Conservation (phyloP, 441 rosid genomes). For the Theobroma grandiflorum region DNA sequence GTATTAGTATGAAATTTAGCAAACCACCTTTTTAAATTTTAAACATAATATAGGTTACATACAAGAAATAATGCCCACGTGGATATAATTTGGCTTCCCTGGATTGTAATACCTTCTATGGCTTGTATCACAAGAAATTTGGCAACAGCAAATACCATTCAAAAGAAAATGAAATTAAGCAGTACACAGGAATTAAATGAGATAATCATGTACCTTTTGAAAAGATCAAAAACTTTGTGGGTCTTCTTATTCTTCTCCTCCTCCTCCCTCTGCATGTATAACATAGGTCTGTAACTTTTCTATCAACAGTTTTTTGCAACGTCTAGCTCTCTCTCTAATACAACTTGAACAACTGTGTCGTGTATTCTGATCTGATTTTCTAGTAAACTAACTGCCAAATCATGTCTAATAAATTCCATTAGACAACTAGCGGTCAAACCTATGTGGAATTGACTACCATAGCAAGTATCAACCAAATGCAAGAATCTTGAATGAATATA, state of each 20-base stretch:
- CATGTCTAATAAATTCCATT: neutral
- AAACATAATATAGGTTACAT: neutral
- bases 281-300: neutral
- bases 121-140: neutral
- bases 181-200: neutral
- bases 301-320: neutral
- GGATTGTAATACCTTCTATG: neutral
- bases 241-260: neutral
- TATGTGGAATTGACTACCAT: neutral
- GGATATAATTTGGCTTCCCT: neutral
- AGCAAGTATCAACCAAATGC: neutral
- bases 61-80: neutral
- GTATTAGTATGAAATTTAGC: conserved; percentile 12
- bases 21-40: neutral
- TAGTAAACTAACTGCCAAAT: neutral
- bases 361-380: neutral
- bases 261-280: neutral
- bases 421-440: neutral
- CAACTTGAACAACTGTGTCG: neutral
- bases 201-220: conserved; percentile 2
- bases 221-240: neutral
- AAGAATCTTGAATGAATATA: neutral
- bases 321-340: neutral
- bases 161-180: neutral
- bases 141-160: neutral